Evolutionary conservation across 2,329 filamentous ascomycete species (phyloP), one percentile per base, ranked within the genome.

Genomic region (Mollisia scopiformis): DNA sequence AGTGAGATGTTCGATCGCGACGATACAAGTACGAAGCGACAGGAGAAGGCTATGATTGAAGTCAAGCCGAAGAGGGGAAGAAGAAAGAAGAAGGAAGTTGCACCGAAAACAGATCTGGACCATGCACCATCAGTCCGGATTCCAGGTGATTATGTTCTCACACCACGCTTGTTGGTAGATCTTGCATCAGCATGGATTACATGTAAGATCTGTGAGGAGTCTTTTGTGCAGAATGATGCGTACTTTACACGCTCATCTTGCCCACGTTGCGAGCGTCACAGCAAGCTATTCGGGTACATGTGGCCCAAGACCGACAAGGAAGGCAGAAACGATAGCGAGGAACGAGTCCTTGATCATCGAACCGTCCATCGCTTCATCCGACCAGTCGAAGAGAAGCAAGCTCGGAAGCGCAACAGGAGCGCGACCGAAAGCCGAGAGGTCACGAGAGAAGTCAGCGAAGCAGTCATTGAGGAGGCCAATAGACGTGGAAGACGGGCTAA

Each of bases 261-360:
- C 74, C 93, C 92, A 3, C 87, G 95, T 6, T 99, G 95, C 75
- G 95, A 99, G 77, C 86, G 95, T 0, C 95, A 99, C 73, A 96
- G 91, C 16, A 98, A 96, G 78, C 79, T 99, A 0, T 99, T 98
- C 73, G 96, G 96, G 0, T 97, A 91, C 72, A 82, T 90, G 59
- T 99, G 95, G 95, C 95, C 95, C 6, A 97, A 99, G 79, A 98
- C 95, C 0, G 90, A 97, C 62, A 89, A 83, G 63, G 87, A 89
- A 27, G 91, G 91, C 0, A 86, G 86, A 16, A 75, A 84, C 21
- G 95, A 98, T 72, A 88, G 85, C 59, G 87, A 89, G 67, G 84
- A 88, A 72, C 78, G 87, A 10, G 65, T 75, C 0, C 81, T 95
- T 62, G 94, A 98, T 72, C 93, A 97, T 72, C 83, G 94, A n/a